phyloP scores from a whole-genome alignment of 2,329 filamentous ascomycete genomes.

The Xylariaceae sp. region DNA sequence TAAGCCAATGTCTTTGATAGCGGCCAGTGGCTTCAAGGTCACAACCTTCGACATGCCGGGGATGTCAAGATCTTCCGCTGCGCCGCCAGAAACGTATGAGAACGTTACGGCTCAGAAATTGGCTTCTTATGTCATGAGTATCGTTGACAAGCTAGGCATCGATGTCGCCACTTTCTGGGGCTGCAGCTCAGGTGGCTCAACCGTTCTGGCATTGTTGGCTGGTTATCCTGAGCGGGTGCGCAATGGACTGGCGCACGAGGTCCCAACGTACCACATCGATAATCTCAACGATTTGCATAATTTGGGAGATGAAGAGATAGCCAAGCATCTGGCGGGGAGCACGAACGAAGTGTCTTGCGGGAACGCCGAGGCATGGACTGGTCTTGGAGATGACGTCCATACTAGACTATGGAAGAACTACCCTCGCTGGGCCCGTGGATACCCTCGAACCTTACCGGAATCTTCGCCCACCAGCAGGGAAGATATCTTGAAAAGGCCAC shows the following conservation, averaged over 20 bases:
- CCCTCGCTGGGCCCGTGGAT: slow-evolving; percentile 25
- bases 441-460: slow-evolving; percentile 19
- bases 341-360: slow-evolving; percentile 6
- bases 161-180: slow-evolving; percentile 27
- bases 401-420: slow-evolving; percentile 28
- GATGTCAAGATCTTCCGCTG: slow-evolving; percentile 22
- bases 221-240: slow-evolving; percentile 26
- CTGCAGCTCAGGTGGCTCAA: slow-evolving; percentile 25
- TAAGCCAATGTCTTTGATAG: slow-evolving; percentile 19
- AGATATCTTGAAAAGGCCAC: slow-evolving; percentile 15
- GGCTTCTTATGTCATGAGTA: slow-evolving; percentile 25
- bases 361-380: slow-evolving; percentile 19
- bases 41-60: slow-evolving; percentile 30
- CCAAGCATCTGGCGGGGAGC: background rate
- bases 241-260: slow-evolving; percentile 26
- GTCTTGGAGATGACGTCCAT: slow-evolving; percentile 18
- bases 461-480: slow-evolving; percentile 12
- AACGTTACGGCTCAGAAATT: slow-evolving; percentile 24
- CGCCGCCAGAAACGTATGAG: slow-evolving; percentile 20
- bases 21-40: slow-evolving; percentile 21
- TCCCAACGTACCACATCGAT: slow-evolving; percentile 17
- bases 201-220: slow-evolving; percentile 19
- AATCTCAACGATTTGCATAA: slow-evolving; percentile 11
- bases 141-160: slow-evolving; percentile 25
- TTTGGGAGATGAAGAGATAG: slow-evolving; percentile 22